Conservation (phyloP, 805 yeast species). For the Starmerella cellae region DNA sequence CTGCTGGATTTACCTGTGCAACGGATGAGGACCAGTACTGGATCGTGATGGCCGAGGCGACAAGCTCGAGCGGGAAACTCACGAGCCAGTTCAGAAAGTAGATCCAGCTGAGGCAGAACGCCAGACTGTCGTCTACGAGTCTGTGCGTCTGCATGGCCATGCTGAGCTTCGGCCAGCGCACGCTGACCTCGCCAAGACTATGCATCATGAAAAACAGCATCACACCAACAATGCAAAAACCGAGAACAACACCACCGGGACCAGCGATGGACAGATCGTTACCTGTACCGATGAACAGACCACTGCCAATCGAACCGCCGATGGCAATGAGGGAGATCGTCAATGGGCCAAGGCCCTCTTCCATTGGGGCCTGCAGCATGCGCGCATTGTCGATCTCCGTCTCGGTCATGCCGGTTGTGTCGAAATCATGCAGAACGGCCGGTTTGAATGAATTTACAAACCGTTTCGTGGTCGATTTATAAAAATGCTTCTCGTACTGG, state of each 20-base stretch:
- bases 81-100: conserved; percentile 54
- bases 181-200: conserved; percentile 60
- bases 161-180: conserved; percentile 49
- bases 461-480: background rate
- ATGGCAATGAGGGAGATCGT: conserved; percentile 64
- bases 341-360: conserved; percentile 37
- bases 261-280: conserved; percentile 43
- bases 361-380: conserved; percentile 35
- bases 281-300: conserved; percentile 60
- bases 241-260: conserved; percentile 46
- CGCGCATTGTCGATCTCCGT: conserved; percentile 29
- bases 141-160: conserved; percentile 49
- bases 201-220: conserved; percentile 52
- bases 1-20: conserved; percentile 38
- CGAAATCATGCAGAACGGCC: conserved; percentile 12
- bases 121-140: conserved; percentile 53
- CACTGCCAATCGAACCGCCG: conserved; percentile 67
- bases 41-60: conserved; percentile 47
- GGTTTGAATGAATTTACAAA: conserved; percentile 20
- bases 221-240: conserved; percentile 47
- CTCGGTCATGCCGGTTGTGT: conserved; percentile 28
- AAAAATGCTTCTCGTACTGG: background rate
- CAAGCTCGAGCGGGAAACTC: conserved; percentile 52
- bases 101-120: conserved; percentile 63
- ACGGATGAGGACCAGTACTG: conserved; percentile 35